phyloP scores from a whole-genome alignment of 73 alveolate species.

The Paraurostyla sp. region DNA sequence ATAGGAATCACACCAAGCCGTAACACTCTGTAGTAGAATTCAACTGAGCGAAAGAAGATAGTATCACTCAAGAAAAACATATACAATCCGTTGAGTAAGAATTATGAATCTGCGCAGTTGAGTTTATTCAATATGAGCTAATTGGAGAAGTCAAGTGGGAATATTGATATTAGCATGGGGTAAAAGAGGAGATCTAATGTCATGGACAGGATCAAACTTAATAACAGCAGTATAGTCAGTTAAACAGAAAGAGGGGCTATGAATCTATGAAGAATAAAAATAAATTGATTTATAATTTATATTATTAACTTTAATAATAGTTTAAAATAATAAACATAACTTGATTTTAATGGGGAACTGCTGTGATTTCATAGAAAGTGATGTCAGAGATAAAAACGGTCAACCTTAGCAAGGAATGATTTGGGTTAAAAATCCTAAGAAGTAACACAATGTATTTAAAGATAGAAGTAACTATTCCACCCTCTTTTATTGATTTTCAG shows the following conservation, averaged over 20 bases:
- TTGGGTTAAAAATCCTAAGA: slow-evolving; percentile 24
- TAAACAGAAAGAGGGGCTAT: no score
- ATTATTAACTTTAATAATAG: not conserved
- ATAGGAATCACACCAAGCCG: no score
- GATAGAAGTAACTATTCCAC: slow-evolving; percentile 38
- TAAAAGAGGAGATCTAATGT: no score
- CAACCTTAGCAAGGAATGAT: slow-evolving; percentile 53
- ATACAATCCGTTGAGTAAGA: slow-evolving; percentile 1
- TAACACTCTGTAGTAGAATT: not conserved
- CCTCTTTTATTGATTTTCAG: not conserved
- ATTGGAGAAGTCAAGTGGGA: not conserved
- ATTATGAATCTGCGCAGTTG: slow-evolving; percentile 9
- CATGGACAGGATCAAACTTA: no score
- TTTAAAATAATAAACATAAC: not conserved
- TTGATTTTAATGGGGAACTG: slow-evolving; percentile 32
- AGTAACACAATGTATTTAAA: slow-evolving; percentile 32
- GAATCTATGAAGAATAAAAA: no score
- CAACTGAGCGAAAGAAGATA: not conserved
- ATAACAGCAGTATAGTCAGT: no score
- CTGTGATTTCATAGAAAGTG: slow-evolving; percentile 58
- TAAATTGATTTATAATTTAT: no score
- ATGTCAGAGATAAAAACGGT: slow-evolving; percentile 34
- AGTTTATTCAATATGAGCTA: slow-evolving; percentile 7
- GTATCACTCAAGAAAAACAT: not conserved
- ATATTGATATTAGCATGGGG: no score